phyloP scores from a whole-genome alignment of 805 yeast species.

The Nakazawaea anatomiae region DNA sequence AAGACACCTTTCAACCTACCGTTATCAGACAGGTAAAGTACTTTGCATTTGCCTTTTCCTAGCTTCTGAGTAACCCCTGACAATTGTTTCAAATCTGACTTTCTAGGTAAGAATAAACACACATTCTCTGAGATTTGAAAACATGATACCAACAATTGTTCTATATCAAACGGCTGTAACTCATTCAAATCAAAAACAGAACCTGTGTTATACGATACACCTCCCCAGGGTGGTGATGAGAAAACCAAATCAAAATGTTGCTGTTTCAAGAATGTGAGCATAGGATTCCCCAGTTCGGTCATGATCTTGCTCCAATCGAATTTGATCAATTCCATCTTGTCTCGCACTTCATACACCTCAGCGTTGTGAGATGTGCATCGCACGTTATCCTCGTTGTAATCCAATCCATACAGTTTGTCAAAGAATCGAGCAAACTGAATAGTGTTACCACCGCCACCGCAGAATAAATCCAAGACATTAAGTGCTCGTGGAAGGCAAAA shows the following conservation, averaged over 20 bases:
- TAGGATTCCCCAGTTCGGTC: constrained; percentile 6
- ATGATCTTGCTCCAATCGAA: constrained; percentile 38
- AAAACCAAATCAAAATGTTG: constrained; percentile 47
- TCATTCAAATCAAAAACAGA: constrained; percentile 39
- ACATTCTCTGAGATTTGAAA: constrained; percentile 38
- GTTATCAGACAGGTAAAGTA: constrained; percentile 34
- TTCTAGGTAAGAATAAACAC: constrained; percentile 60
- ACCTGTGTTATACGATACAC: constrained; percentile 49
- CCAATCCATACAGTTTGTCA: constrained; percentile 55
- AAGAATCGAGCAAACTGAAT: constrained; percentile 67
- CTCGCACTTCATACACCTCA: constrained; percentile 50
- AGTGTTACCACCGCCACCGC: constrained; percentile 87
- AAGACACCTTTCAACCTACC: constrained; percentile 48
- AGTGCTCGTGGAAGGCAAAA: constrained; percentile 44
- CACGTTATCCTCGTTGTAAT: constrained; percentile 53
- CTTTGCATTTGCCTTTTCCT: constrained; percentile 40
- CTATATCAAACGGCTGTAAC: constrained; percentile 43
- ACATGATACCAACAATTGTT: constrained; percentile 37
- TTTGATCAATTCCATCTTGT: constrained; percentile 39
- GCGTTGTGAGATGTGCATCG: constrained; percentile 64
- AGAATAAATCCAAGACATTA: constrained; percentile 59
- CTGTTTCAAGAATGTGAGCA: constrained; percentile 7
- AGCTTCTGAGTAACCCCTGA: constrained; percentile 38
- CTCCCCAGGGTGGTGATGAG: constrained; percentile 91
- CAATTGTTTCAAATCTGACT: constrained; percentile 48